Evolutionary conservation across 305 asterid species (phyloP).

Genomic region (Ilex paraguariensis): DNA sequence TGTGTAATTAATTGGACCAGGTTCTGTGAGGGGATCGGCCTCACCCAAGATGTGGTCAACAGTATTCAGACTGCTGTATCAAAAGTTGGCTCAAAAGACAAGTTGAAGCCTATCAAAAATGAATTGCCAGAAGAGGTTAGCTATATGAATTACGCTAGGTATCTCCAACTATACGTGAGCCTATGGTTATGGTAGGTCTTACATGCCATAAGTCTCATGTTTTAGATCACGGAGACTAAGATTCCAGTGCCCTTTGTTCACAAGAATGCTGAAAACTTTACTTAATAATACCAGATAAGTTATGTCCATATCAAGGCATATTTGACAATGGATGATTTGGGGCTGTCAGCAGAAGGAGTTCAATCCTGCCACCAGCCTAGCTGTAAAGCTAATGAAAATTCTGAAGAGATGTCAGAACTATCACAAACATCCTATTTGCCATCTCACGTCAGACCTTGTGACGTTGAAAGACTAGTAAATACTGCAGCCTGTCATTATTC

Average conservation of each 20-base stretch:
- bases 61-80: slow-evolving; percentile 45
- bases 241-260: not conserved
- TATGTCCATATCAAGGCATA: slow-evolving; percentile 61
- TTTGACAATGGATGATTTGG: slow-evolving; percentile 62
- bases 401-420: slow-evolving; percentile 23
- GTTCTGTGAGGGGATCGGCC: slow-evolving; percentile 60
- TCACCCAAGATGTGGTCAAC: slow-evolving; percentile 41
- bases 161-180: not conserved
- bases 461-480: slow-evolving; percentile 14
- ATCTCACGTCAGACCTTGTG: slow-evolving; percentile 9
- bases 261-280: not conserved
- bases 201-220: not conserved
- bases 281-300: slow-evolving; percentile 43
- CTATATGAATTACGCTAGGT: slow-evolving; percentile 3
- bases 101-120: slow-evolving; percentile 74
- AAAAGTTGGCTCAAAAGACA: slow-evolving; percentile 68
- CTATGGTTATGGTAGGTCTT: not conserved
- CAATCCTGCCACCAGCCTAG: slow-evolving; percentile 25
- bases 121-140: slow-evolving; percentile 91
- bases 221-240: not conserved
- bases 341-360: slow-evolving; percentile 27
- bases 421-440: slow-evolving; percentile 12
- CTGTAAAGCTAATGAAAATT: slow-evolving; percentile 22
- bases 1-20: slow-evolving; percentile 66
- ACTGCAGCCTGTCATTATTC: slow-evolving; percentile 10